Evolutionary conservation across 208 protist genomes (phyloP).

Genomic region (Leishmania gerbilli): DNA sequence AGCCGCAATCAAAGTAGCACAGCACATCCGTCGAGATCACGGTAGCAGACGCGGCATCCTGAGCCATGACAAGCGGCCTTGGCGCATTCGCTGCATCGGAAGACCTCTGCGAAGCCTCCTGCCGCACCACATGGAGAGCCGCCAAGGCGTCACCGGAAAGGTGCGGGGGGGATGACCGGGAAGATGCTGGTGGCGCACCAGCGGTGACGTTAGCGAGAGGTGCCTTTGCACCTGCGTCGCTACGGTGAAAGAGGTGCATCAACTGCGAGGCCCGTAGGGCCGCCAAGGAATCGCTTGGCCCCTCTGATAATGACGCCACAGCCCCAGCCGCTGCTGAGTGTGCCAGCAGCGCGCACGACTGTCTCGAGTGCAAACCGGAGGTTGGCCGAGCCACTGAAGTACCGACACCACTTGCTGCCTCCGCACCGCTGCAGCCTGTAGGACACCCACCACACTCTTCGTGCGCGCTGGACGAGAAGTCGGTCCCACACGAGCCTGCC

Average conservation of each 20-base stretch:
- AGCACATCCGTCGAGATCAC: slow-evolving; percentile 12
- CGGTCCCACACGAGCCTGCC: background rate
- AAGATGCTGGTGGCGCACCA: background rate
- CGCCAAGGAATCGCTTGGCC: background rate
- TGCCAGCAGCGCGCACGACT: background rate
- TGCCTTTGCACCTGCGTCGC: background rate
- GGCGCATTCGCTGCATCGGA: background rate
- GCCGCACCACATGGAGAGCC: slow-evolving; percentile 7
- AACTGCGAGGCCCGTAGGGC: background rate
- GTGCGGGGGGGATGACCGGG: background rate
- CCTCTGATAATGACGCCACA: background rate
- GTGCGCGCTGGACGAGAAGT: too few relatives aligned
- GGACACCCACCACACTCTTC: background rate
- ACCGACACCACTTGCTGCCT: background rate
- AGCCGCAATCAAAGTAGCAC: slow-evolving; percentile 24
- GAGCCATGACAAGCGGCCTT: background rate
- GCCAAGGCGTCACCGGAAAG: background rate
- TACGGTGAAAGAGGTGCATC: background rate
- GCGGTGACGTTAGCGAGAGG: background rate
- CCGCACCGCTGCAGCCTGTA: background rate
- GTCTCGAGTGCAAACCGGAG: background rate
- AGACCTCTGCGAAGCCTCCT: background rate
- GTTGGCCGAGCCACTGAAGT: background rate
- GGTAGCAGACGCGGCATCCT: background rate
- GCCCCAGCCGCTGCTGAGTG: background rate